Evolutionary conservation across 2,329 filamentous ascomycete genomes (phyloP).

Genomic region (Plenodomus lindquistii): DNA sequence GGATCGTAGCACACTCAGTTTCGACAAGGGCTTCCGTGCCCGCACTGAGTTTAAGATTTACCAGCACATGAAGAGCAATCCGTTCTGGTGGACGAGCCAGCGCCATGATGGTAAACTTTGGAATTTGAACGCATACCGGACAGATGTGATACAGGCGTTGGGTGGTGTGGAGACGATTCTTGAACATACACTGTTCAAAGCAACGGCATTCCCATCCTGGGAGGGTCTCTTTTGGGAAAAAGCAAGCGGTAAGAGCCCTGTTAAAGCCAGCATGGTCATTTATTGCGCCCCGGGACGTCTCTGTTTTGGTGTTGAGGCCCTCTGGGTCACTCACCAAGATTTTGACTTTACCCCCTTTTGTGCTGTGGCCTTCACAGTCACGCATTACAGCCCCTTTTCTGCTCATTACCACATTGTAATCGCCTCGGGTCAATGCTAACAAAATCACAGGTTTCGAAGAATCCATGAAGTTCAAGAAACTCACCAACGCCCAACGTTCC

Average conservation of each 20-base stretch:
- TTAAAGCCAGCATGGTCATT: background rate
- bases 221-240: slow-evolving; percentile 92
- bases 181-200: slow-evolving; percentile 95
- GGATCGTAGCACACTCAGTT: slow-evolving; percentile 92
- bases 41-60: slow-evolving; percentile 98
- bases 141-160: slow-evolving; percentile 93
- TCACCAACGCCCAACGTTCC: slow-evolving; percentile 94
- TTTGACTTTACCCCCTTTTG: no score
- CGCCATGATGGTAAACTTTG: slow-evolving; percentile 96
- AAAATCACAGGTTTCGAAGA: slow-evolving; percentile 40
- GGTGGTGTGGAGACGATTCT: slow-evolving; percentile 98
- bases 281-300: no score
- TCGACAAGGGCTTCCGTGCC: slow-evolving; percentile 97
- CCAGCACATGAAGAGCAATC: slow-evolving; percentile 98
- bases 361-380: no score
- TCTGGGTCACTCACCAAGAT: no score
- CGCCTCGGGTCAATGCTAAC: slow-evolving; percentile 10
- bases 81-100: slow-evolving; percentile 99
- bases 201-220: slow-evolving; percentile 95
- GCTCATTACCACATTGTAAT: no score
- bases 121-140: slow-evolving; percentile 94
- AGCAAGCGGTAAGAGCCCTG: slow-evolving; percentile 53
- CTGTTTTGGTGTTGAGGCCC: no score
- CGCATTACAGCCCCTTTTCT: no score
- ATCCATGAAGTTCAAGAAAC: slow-evolving; percentile 96